A percentile compares a stretch with the other conserved stretches of the same genome.
Evolutionary conservation across 805 yeast genomes (phyloP).

Genomic region (Candida maesae): DNA sequence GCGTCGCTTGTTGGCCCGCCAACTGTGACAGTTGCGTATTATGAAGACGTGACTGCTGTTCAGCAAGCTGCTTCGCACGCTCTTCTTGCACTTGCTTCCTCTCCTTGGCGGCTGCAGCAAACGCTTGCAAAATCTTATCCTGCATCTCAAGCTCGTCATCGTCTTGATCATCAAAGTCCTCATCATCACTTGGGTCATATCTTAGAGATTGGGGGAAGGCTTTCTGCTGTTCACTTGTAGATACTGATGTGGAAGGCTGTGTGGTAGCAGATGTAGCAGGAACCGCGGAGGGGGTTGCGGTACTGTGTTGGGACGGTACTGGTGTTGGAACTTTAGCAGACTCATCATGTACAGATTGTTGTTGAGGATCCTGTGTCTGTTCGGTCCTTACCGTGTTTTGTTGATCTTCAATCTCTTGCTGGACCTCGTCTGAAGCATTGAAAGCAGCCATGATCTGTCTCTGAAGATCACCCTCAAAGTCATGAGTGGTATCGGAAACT

Average conservation of each 20-base stretch:
- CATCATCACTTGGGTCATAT: neutral
- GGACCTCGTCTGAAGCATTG: conserved; percentile 4
- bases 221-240: no score
- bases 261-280: no score
- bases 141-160: conserved; percentile 23
- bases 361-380: neutral
- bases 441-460: conserved; percentile 22
- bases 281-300: no score
- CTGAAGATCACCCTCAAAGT: conserved; percentile 20
- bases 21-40: neutral
- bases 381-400: neutral
- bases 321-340: no score
- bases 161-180: conserved; percentile 2
- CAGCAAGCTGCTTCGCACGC: conserved; percentile 7
- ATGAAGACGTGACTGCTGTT: neutral
- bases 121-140: conserved; percentile 24
- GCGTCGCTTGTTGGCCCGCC: neutral
- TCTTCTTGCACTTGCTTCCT: neutral
- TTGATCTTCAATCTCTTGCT: neutral
- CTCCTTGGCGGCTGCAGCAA: conserved; percentile 17
- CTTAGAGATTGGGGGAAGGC: neutral
- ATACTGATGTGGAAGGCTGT: no score
- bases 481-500: conserved; percentile 2
- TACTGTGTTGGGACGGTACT: no score
- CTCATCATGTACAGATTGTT: no score